Evolutionary conservation across 257 asterid genomes (phyloP).

Genomic region (Plantago major): DNA sequence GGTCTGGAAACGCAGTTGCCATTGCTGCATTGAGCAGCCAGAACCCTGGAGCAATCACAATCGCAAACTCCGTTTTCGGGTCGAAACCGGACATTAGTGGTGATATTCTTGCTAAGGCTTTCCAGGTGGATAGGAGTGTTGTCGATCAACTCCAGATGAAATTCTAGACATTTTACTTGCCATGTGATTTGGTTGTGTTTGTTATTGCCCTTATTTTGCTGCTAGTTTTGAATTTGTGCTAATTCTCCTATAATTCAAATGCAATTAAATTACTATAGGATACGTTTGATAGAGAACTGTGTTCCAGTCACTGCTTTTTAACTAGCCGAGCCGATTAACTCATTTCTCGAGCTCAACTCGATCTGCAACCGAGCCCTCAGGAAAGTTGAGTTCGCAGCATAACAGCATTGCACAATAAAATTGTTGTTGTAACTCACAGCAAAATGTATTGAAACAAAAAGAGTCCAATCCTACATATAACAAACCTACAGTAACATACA

Average conservation of each 20-base stretch:
- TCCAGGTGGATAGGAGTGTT: slow-evolving; percentile 33
- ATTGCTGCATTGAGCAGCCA: slow-evolving; percentile 40
- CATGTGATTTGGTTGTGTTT: not conserved
- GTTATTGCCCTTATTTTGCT: not conserved
- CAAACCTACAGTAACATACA: not conserved
- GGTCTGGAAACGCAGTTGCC: slow-evolving; percentile 24
- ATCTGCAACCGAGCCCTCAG: too few relatives aligned
- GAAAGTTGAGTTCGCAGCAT: too few relatives aligned
- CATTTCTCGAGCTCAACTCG: too few relatives aligned
- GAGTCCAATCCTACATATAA: not conserved
- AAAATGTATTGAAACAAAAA: not conserved
- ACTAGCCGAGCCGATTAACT: too few relatives aligned
- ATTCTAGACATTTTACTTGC: slow-evolving; percentile 18
- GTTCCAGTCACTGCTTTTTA: too few relatives aligned
- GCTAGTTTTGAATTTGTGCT: not conserved
- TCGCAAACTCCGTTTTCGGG: slow-evolving; percentile 26
- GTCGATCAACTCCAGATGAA: slow-evolving; percentile 24
- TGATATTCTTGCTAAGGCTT: slow-evolving; percentile 40
- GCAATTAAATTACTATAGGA: not conserved
- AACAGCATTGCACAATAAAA: too few relatives aligned
- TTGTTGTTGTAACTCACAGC: too few relatives aligned
- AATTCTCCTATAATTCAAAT: too few relatives aligned
- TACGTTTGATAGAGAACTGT: too few relatives aligned
- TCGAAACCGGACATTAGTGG: not conserved
- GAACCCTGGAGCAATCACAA: slow-evolving; percentile 40